These are phyloP conservation scores for Kazachstania kunashirensis DNA, from an alignment of 805 yeast species.

Conservation along the genomic window DNA sequence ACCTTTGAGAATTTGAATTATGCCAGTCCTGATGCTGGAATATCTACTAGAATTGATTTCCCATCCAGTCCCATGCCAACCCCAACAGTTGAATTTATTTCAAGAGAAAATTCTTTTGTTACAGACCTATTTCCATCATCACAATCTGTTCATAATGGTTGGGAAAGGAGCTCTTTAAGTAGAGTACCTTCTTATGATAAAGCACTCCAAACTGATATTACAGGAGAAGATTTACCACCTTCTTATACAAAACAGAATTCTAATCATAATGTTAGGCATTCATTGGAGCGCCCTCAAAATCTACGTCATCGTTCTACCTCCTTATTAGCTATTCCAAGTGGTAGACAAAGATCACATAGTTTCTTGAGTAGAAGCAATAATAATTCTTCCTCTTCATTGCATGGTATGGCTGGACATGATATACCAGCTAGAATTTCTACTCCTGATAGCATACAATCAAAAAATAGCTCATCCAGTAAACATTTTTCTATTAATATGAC, in stretches of 20 bases:
- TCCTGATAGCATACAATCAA: constrained; percentile 5
- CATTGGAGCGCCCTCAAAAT: constrained; percentile 22
- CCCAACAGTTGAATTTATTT: constrained; percentile 48
- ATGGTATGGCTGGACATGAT: constrained; percentile 10
- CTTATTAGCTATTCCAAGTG: constrained; percentile 8
- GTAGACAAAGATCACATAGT: constrained; percentile 9
- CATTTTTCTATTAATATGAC: constrained; percentile 24
- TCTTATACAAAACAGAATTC: constrained; percentile 34
- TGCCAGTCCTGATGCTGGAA: no score
- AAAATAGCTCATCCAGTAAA: constrained; percentile 15
- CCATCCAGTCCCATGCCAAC: constrained; percentile 24
- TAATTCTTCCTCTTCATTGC: constrained; percentile 19
- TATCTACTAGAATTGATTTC: no score
- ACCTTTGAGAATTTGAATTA: not conserved
- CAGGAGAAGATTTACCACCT: constrained; percentile 57
- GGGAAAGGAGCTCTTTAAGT: constrained; percentile 41
- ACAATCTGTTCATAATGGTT: constrained; percentile 25
- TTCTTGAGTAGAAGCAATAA: constrained; percentile 20
- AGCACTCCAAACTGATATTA: constrained; percentile 49
- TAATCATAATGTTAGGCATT: no score
- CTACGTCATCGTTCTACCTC: constrained; percentile 22
- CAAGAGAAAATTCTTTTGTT: constrained; percentile 46
- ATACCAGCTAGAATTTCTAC: constrained; percentile 9
- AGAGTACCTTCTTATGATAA: constrained; percentile 78
- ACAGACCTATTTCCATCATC: constrained; percentile 30